Evolutionary conservation across 164 flowering plant genomes (phyloP).

Genomic region (Stephania yunnanensis): DNA sequence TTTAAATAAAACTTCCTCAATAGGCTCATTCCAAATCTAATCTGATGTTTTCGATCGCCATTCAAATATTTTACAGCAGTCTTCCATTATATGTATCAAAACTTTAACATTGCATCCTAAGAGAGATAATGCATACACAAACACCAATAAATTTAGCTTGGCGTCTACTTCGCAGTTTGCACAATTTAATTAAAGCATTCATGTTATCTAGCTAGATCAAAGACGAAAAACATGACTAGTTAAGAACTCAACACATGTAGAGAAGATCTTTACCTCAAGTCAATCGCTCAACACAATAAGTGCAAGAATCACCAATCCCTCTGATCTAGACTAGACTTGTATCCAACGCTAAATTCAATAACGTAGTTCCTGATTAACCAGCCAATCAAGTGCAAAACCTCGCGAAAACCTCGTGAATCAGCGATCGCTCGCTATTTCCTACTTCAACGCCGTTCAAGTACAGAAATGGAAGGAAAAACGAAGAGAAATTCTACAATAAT

Average conservation of each 20-base stretch:
- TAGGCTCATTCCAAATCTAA: background rate
- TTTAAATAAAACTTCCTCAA: background rate
- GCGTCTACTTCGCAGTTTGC: background rate
- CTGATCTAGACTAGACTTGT: background rate
- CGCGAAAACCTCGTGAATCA: background rate
- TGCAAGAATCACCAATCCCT: background rate
- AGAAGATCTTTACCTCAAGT: background rate
- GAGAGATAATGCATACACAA: background rate
- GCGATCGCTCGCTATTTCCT: slow-evolving; percentile 1
- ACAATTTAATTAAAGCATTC: background rate
- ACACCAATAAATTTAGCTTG: background rate
- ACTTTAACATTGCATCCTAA: background rate
- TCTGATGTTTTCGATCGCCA: background rate
- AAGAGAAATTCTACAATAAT: slow-evolving; percentile 3
- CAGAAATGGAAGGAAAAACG: background rate
- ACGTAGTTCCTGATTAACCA: background rate
- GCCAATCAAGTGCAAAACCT: background rate
- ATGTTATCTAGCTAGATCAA: background rate
- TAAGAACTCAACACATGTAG: background rate
- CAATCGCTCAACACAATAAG: background rate
- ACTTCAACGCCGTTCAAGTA: slow-evolving; percentile 5
- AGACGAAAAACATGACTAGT: background rate
- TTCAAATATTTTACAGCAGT: background rate
- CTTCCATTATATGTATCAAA: background rate
- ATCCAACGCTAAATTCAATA: background rate